phyloP scores from a whole-genome alignment of 768 basidiomycete genomes.

The Rhizopogon roseolus region DNA sequence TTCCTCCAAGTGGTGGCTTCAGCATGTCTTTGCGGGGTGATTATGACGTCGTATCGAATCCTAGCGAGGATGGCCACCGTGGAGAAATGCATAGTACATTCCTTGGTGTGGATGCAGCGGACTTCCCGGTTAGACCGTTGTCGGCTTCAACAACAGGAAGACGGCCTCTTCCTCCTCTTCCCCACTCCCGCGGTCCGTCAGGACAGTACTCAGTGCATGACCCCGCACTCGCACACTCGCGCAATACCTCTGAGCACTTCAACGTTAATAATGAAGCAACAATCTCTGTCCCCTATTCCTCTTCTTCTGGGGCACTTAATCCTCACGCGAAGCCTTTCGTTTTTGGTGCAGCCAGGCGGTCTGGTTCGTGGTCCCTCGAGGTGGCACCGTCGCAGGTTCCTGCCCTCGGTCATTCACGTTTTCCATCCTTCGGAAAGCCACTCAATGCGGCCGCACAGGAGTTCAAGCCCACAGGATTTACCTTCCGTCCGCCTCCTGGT shows the following conservation, averaged over 20 bases:
- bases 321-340: constrained; percentile 83
- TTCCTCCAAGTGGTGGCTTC: constrained; percentile 55
- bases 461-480: constrained; percentile 76
- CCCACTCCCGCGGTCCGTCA: constrained; percentile 64
- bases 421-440: constrained; percentile 55
- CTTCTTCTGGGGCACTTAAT: constrained; percentile 44
- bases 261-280: constrained; percentile 19
- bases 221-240: constrained; percentile 61
- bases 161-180: constrained; percentile 54
- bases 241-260: constrained; percentile 39
- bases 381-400: constrained; percentile 34
- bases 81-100: constrained; percentile 35
- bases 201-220: constrained; percentile 58
- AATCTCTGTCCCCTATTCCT: constrained; percentile 10
- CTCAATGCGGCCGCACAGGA: constrained; percentile 77
- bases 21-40: constrained; percentile 38
- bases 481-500: constrained; percentile 67
- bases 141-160: constrained; percentile 38
- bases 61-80: constrained; percentile 66
- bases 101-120: constrained; percentile 36
- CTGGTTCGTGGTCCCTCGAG: constrained; percentile 30
- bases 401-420: constrained; percentile 28
- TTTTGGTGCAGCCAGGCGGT: constrained; percentile 47
- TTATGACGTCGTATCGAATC: constrained; percentile 80
- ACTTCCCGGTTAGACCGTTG: constrained; percentile 42